Percentiles rank a stretch among this genome's conserved stretches.
Evolutionary conservation across 2,329 filamentous ascomycete species (phyloP).

Genomic region (Aureobasidium sp.): DNA sequence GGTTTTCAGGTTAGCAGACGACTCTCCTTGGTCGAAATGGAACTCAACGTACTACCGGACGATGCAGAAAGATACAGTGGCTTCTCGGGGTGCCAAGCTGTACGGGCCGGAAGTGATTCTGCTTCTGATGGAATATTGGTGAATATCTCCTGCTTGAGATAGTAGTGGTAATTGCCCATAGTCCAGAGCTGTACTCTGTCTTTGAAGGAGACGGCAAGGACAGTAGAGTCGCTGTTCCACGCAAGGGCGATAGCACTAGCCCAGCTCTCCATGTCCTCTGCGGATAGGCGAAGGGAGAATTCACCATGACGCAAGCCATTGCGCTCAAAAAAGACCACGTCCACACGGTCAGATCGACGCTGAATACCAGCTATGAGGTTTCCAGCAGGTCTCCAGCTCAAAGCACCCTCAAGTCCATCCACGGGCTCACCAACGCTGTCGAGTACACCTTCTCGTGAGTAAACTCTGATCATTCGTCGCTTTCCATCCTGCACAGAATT

Average conservation of each 20-base stretch:
- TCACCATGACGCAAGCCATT: slow-evolving; percentile 97
- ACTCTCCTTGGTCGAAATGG: too few relatives aligned
- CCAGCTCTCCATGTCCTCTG: slow-evolving; percentile 50
- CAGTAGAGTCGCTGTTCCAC: slow-evolving; percentile 91
- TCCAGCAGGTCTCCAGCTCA: slow-evolving; percentile 88
- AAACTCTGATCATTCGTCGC: slow-evolving; percentile 80
- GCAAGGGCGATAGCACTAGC: slow-evolving; percentile 57
- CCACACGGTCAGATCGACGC: slow-evolving; percentile 57
- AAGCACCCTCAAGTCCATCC: slow-evolving; percentile 74
- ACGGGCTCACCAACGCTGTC: slow-evolving; percentile 95
- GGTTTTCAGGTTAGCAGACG: background rate
- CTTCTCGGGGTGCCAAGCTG: slow-evolving; percentile 77
- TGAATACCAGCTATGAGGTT: slow-evolving; percentile 87
- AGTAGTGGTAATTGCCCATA: slow-evolving; percentile 96
- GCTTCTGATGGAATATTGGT: slow-evolving; percentile 3
- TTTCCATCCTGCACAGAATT: slow-evolving; percentile 62
- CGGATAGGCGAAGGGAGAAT: slow-evolving; percentile 67
- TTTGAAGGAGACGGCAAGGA: slow-evolving; percentile 70
- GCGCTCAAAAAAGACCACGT: slow-evolving; percentile 91
- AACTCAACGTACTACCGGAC: background rate
- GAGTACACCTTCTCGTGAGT: slow-evolving; percentile 79
- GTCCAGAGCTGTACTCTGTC: slow-evolving; percentile 89
- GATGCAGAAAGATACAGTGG: slow-evolving; percentile 41
- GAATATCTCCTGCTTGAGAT: slow-evolving; percentile 81
- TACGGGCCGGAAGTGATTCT: slow-evolving; percentile 20